phyloP scores from a whole-genome alignment of 345 rosid genomes.

The Bruguiera sexangula region DNA sequence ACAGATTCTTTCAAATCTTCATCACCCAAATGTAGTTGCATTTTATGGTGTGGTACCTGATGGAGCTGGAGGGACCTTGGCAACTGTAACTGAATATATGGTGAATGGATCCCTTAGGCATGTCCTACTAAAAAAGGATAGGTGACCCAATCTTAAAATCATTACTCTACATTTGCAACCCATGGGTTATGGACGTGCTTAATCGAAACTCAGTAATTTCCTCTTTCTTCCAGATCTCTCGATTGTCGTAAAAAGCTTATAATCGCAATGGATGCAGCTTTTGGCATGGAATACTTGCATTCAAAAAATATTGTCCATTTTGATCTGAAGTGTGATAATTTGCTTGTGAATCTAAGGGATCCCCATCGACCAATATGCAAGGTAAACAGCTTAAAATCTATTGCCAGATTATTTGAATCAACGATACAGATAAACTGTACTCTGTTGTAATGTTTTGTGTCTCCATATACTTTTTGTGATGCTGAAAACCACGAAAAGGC shows the following conservation, averaged over 20 bases:
- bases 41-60: conserved; percentile 75
- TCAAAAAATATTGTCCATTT: conserved; percentile 65
- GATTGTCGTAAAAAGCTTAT: conserved; percentile 48
- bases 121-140: conserved; percentile 56
- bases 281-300: conserved; percentile 80
- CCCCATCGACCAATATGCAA: conserved; percentile 67
- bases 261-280: conserved; percentile 75
- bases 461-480: neutral
- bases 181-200: conserved; percentile 1
- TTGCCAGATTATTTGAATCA: neutral
- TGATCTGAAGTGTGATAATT: conserved; percentile 66
- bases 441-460: no score
- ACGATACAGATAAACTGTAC: no score
- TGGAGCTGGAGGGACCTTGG: conserved; percentile 64
- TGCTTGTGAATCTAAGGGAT: conserved; percentile 62
- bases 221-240: conserved; percentile 41
- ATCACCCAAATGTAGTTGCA: conserved; percentile 74
- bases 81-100: conserved; percentile 73
- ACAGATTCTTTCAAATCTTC: conserved; percentile 68
- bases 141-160: conserved; percentile 27
- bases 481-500: neutral
- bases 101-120: conserved; percentile 75
- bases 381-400: conserved; percentile 27
- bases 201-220: neutral
- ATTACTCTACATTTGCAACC: conserved; percentile 5